Evolutionary conservation across 2,329 filamentous ascomycete genomes (phyloP).

Genomic region (Fusarium nygamai): DNA sequence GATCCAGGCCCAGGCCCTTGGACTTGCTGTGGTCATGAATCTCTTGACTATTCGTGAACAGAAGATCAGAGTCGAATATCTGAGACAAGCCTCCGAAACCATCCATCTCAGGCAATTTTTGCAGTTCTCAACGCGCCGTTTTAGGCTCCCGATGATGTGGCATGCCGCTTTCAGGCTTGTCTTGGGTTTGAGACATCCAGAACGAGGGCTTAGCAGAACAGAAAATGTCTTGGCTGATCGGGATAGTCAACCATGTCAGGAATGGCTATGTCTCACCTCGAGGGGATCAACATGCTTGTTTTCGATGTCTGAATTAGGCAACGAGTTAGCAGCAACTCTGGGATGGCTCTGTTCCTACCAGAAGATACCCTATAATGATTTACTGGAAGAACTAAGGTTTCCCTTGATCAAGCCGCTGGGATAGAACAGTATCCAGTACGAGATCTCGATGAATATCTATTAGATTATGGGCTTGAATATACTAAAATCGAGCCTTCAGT

Average conservation of each 20-base stretch:
- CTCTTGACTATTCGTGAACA: neutral
- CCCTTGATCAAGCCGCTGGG: neutral
- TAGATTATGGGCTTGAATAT: neutral
- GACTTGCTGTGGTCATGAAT: neutral
- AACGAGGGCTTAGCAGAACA: neutral
- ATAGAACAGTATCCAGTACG: no score
- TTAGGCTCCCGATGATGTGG: neutral
- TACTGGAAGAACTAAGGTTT: neutral
- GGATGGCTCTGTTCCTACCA: neutral
- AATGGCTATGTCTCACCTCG: constrained; percentile 19
- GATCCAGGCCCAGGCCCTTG: neutral
- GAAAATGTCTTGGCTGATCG: neutral
- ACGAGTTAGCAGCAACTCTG: neutral
- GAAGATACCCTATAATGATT: neutral
- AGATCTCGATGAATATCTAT: neutral
- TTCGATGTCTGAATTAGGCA: neutral
- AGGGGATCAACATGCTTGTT: neutral
- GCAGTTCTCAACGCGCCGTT: neutral
- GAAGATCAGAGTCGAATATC: neutral
- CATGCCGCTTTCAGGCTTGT: neutral
- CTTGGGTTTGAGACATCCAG: constrained; percentile 6
- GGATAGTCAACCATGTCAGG: neutral
- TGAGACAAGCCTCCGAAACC: constrained; percentile 16
- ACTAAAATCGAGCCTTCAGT: neutral
- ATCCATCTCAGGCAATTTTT: neutral